Percentiles rank a stretch among this genome's conserved stretches.
Evolutionary conservation across 2,329 filamentous ascomycete genomes (phyloP).

Genomic region (Cladosporium sp.): DNA sequence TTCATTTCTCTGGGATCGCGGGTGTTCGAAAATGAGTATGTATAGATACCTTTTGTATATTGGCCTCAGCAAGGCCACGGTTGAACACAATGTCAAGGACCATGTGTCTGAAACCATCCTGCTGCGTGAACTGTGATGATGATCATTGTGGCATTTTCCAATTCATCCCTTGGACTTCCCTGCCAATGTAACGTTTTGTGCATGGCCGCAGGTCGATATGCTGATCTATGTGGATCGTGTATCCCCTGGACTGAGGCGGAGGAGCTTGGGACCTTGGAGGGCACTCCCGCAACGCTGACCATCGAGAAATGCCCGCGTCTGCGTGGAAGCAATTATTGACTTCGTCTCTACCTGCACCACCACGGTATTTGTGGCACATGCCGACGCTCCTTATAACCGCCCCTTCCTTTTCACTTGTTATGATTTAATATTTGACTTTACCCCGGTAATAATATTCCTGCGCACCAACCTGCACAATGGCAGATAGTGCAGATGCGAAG

Average conservation of each 20-base stretch:
- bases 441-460: not conserved
- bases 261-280: not conserved
- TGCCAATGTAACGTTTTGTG: conserved; percentile 1
- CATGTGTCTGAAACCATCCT: not conserved
- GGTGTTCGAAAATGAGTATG: conserved; percentile 20
- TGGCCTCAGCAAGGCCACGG: conserved; percentile 15
- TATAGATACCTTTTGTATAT: conserved; percentile 19
- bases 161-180: not conserved
- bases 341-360: not conserved
- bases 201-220: conserved; percentile 1
- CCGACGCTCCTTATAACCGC: conserved; percentile 11
- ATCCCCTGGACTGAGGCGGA: conserved; percentile 9
- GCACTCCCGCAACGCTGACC: conserved; percentile 10
- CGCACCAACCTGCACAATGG: conserved; percentile 15
- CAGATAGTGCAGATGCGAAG: conserved; percentile 11
- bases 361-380: conserved; percentile 3
- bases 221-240: conserved; percentile 1
- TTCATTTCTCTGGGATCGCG: conserved; percentile 13
- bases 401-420: conserved; percentile 11
- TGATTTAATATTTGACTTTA: conserved; percentile 16
- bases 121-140: not conserved
- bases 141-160: not conserved
- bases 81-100: conserved; percentile 8
- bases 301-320: conserved; percentile 12
- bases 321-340: not conserved